Percentiles rank a stretch among this genome's conserved stretches.
Evolutionary conservation across 768 basidiomycete genomes (phyloP).

Genomic region (Suillus ampliporus): DNA sequence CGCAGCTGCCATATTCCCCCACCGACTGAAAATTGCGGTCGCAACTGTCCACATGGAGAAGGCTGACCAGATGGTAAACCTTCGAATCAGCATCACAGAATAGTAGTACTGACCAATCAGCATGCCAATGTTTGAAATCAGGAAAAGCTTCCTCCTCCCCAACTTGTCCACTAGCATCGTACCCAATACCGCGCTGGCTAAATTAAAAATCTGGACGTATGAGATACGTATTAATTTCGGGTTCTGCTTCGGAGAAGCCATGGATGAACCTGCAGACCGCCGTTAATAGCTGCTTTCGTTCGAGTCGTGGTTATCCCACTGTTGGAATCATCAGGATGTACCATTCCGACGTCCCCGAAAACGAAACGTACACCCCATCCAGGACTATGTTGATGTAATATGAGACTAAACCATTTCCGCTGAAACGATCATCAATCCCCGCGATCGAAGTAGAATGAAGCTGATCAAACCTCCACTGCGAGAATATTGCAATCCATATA

Average conservation of each 20-base stretch:
- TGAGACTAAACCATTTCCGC: constrained; percentile 72
- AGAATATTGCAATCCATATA: constrained; percentile 70
- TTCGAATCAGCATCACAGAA: not conserved
- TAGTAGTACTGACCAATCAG: constrained; percentile 50
- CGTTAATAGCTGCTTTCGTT: constrained; percentile 68
- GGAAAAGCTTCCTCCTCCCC: constrained; percentile 72
- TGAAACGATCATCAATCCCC: constrained; percentile 23
- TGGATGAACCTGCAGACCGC: constrained; percentile 55
- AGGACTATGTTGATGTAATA: constrained; percentile 78
- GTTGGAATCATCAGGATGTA: not conserved
- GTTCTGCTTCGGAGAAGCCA: not conserved
- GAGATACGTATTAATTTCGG: not conserved
- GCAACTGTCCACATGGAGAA: constrained; percentile 63
- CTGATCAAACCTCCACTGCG: constrained; percentile 70
- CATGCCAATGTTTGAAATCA: constrained; percentile 66
- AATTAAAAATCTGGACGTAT: constrained; percentile 59
- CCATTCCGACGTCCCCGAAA: not conserved
- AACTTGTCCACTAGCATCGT: constrained; percentile 69
- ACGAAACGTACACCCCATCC: constrained; percentile 47
- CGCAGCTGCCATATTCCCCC: constrained; percentile 35
- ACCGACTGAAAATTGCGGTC: constrained; percentile 45
- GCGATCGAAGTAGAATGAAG: not conserved
- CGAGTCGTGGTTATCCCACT: constrained; percentile 55
- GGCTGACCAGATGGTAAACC: constrained; percentile 36
- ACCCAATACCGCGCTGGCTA: constrained; percentile 61